Percentiles rank a stretch among this genome's conserved stretches.
These are phyloP conservation scores for Brasenia schreberi DNA, from an alignment of 164 flowering plant species.

Conservation along the genomic window DNA sequence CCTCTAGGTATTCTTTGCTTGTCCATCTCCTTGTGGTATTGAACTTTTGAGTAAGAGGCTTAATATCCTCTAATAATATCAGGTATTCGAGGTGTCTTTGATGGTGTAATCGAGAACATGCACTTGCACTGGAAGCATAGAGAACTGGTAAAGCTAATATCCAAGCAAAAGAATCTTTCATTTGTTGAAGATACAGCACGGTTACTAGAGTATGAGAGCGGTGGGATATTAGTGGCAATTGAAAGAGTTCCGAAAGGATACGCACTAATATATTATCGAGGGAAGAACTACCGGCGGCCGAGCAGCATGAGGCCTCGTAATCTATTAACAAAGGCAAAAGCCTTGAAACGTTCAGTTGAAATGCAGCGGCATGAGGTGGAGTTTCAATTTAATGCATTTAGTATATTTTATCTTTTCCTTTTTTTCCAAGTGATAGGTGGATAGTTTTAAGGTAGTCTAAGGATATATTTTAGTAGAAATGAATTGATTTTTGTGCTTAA, in stretches of 20 bases:
- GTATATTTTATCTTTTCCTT: background rate
- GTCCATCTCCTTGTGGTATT: background rate
- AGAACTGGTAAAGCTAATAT: constrained; percentile 85
- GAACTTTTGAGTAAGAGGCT: background rate
- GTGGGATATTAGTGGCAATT: constrained; percentile 82
- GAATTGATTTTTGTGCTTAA: background rate
- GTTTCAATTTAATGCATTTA: background rate
- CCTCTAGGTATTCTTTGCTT: constrained; percentile 53
- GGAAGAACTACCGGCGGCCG: constrained; percentile 89
- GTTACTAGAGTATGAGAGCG: constrained; percentile 87
- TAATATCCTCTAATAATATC: constrained; percentile 3
- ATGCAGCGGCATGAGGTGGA: constrained; percentile 94
- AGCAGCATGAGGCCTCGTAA: constrained; percentile 79
- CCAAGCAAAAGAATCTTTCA: constrained; percentile 75
- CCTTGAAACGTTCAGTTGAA: constrained; percentile 84
- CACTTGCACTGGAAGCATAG: constrained; percentile 98
- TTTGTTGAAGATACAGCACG: constrained; percentile 93
- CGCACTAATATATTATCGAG: constrained; percentile 87
- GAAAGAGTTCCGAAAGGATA: constrained; percentile 91
- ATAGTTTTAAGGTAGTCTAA: background rate
- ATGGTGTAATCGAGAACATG: constrained; percentile 98
- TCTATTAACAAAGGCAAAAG: constrained; percentile 89
- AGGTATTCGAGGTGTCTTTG: constrained; percentile 98
- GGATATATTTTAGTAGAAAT: background rate
- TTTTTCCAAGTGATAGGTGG: background rate